Conservation (phyloP, 2,329 filamentous ascomycete species). For the Phialophora tarda region DNA sequence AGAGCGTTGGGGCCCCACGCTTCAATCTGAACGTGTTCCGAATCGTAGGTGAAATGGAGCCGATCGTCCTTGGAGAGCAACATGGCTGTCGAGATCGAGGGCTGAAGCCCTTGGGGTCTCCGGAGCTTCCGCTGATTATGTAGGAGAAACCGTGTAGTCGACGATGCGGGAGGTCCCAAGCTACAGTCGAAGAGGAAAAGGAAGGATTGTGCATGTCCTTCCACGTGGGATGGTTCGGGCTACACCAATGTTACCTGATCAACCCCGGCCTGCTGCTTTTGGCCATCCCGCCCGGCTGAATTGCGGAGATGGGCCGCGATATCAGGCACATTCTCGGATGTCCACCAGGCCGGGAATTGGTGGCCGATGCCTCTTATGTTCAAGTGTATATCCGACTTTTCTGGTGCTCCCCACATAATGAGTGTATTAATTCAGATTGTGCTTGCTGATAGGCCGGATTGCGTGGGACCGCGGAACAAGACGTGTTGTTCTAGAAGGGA, state of each 20-base stretch:
- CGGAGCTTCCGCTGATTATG: neutral
- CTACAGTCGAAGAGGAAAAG: slow-evolving; percentile 10
- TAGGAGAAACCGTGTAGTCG: neutral
- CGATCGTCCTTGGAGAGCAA: slow-evolving; percentile 43
- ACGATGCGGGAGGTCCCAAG: neutral
- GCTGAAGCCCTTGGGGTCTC: neutral
- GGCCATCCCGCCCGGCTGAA: slow-evolving; percentile 27
- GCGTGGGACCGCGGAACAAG: too few relatives aligned
- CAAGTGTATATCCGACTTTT: neutral
- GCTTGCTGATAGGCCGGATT: neutral
- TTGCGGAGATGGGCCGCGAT: slow-evolving; percentile 20
- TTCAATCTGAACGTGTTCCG: slow-evolving; percentile 48
- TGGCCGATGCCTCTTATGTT: neutral
- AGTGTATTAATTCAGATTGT: neutral
- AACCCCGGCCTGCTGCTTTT: slow-evolving; percentile 12
- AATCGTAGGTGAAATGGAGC: slow-evolving; percentile 48
- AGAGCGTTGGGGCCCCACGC: slow-evolving; percentile 50
- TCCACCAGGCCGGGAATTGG: neutral
- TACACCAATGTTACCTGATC: slow-evolving; percentile 12
- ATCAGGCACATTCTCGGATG: slow-evolving; percentile 32
- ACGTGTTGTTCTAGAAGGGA: neutral
- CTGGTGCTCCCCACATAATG: neutral
- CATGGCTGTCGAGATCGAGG: slow-evolving; percentile 22
- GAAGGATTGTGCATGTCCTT: slow-evolving; percentile 1
- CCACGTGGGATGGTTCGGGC: slow-evolving; percentile 6